Percentiles rank a stretch among this genome's conserved stretches.
Conservation (phyloP, 2,329 filamentous ascomycete genomes). For the Sporothrix mexicana region DNA sequence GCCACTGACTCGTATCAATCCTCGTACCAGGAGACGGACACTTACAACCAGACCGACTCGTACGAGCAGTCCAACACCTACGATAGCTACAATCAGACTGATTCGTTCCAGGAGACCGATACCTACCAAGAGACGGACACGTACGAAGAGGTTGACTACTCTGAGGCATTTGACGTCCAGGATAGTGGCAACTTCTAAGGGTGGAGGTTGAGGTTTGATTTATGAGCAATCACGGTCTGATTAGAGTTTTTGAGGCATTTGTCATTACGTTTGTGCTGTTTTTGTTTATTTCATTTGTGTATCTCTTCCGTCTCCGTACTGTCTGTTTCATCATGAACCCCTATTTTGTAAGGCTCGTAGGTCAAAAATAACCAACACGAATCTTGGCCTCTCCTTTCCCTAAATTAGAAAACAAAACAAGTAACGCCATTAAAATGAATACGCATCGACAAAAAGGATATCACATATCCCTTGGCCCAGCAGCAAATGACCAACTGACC, state of each 20-base stretch:
- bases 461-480: neutral
- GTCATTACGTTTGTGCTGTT: neutral
- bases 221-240: neutral
- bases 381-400: neutral
- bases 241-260: neutral
- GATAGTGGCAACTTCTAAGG: conserved; percentile 13
- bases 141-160: conserved; percentile 19
- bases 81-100: conserved; percentile 17
- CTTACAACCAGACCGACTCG: conserved; percentile 1
- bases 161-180: conserved; percentile 3
- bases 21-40: conserved; percentile 26
- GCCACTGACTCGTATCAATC: conserved; percentile 11
- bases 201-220: neutral
- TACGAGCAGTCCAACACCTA: conserved; percentile 26
- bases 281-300: neutral
- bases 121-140: conserved; percentile 31
- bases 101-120: conserved; percentile 30
- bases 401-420: neutral
- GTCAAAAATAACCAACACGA: neutral
- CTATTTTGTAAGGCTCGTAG: neutral
- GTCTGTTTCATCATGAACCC: neutral
- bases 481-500: neutral
- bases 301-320: neutral
- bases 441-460: conserved; percentile 10
- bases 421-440: neutral